Base-by-base conservation (phyloP, 78 protist species). In the Planoprotostelium fungivorum region DNA sequence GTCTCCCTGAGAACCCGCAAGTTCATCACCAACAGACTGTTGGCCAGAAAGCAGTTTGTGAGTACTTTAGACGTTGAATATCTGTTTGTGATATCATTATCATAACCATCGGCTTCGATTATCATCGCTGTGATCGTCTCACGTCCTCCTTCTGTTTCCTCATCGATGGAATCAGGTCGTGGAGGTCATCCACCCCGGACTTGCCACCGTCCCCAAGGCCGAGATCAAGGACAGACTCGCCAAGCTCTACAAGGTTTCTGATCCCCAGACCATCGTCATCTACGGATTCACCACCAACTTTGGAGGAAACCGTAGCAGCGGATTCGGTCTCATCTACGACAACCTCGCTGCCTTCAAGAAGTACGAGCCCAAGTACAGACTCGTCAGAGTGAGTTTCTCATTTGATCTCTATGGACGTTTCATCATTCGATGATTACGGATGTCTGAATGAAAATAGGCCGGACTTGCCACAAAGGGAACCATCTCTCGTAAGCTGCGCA, bases 321-420 rank as follows among this genome's bases (percentile, higher is more conserved):
- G 99, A 89, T 98, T 98, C 86, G 99, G 98, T 88, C 86, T 97
- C 87, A 96, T 98, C 99, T 98, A 98, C 93, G 99, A 98, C 94
- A 84, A 34, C 89, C 31, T 93, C 88, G 96, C 95, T 1, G 92
- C 94, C 37, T 63, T 89, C 93, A 97, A 97, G 98, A 89, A 93
- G 91, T 93, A 85, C 91, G 99, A 97, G 95, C 98, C 99, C 87
- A 91, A 93, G 90, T 94, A 94, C 98, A 93, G 99, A 36, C 95
- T 94, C 36, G 88, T 92, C 9, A 96, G 99, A 36, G 96, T 88
- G 34, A 88, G 98, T 37, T 83, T 89, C 23, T 38, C 38, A 34
- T 5, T 84, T 35, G n/a, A 28, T n/a, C 29, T n/a, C 38, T 9
- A 1, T 16, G 34, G 29, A 34, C 0, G 34, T 34, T 9, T 85